Percentiles rank a stretch among this genome's conserved stretches.
phyloP scores from a whole-genome alignment of 768 basidiomycete genomes.

The Leccinum subgranulosum region DNA sequence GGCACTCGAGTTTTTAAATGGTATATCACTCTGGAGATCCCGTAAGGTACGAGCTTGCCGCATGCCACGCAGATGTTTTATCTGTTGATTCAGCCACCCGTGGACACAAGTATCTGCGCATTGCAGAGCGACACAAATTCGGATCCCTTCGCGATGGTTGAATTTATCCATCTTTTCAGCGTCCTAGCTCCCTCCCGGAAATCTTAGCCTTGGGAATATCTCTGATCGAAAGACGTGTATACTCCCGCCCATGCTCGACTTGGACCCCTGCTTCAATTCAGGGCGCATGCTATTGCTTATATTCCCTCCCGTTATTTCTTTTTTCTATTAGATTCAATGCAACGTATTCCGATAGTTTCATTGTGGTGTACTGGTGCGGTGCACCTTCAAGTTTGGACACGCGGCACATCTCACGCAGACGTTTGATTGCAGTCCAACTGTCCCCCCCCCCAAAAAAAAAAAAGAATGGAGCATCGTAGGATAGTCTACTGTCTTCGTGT shows the following conservation, averaged over 20 bases:
- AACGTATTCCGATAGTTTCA: neutral
- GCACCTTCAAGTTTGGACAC: neutral
- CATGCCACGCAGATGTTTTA: constrained; percentile 5
- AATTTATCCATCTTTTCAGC: neutral
- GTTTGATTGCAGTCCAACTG: neutral
- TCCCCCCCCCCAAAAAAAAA: neutral
- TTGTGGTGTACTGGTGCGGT: neutral
- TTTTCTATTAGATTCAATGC: neutral
- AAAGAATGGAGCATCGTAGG: neutral
- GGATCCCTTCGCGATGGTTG: neutral
- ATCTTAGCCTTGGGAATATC: neutral
- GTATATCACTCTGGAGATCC: neutral
- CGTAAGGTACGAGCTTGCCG: neutral
- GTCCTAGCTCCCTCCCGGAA: neutral
- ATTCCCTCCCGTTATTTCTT: neutral
- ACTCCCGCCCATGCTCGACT: neutral
- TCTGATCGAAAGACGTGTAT: too few species aligned
- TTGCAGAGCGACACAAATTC: neutral
- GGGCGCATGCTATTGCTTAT: neutral
- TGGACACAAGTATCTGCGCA: constrained; percentile 9
- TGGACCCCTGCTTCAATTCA: neutral
- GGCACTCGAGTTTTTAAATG: neutral
- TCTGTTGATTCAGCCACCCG: constrained; percentile 7
- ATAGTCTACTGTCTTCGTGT: neutral
- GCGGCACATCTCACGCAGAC: neutral